Base-by-base conservation (phyloP, 148 eudicot genomes). In the Oxyria digyna region DNA sequence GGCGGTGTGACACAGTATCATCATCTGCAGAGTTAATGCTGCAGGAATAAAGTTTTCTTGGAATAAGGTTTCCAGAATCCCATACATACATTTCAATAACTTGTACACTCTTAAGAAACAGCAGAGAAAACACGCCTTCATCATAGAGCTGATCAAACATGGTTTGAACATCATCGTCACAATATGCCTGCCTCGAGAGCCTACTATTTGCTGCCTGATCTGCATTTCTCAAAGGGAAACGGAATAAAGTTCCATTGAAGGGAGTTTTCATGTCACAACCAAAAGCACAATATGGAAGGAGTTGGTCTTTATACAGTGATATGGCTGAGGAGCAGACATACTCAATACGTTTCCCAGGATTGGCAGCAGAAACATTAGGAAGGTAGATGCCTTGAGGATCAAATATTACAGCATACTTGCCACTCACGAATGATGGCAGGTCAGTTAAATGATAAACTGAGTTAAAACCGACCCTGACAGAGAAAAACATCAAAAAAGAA, bases 391-490 rank as follows among this genome's bases (percentile, higher is more conserved):
- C 93, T 80, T 94, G 99, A 65, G 99, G 99, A 83, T 94, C 99
- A 80, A 94, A 94, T 67, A 94, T 59, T 14, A 94, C 97, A 72
- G 87, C 87, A 77, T 91, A 82, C 72, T 94, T 94, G 43, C 87
- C 99, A 77, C 99, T 94, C 77, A 94, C 96, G 78, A 94, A 94
- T 59, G 99, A 94, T 54, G 99, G 99, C 74, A 94, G 81, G 75
- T 94, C 99, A n/a, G 99, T 94, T 48, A 94, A 73, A 85, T 94
- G 99, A 78, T 94, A 94, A 73, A 94, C 99, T 29, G 99, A 91
- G 81, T 94, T 94, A 86, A 94, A 94, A 69, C 99, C 99, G 73
- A 94, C 97, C 96, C 99, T 94, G 71, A 71, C 54, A 77, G 17
- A 65, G 70, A 52, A 35, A 68, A 31, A 37, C 68, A 26, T 12